Evolutionary conservation across 768 basidiomycete genomes (phyloP), one percentile per base, ranked within the genome.

Genomic region (Termitomyces sp.): DNA sequence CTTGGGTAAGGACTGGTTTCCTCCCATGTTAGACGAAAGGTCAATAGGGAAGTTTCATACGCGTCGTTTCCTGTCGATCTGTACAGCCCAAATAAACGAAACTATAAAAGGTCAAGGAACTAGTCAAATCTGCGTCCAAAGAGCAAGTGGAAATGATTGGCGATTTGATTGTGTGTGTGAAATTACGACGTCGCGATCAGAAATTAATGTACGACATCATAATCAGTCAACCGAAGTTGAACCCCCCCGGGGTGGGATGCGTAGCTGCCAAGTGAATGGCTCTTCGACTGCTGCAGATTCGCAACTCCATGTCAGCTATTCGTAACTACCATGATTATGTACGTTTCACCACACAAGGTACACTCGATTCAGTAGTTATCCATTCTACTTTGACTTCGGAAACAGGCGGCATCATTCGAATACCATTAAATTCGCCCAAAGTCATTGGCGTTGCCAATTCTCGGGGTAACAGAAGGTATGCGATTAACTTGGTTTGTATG

Each of bases 401-500:
- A 26, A 26, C 63, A 87, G 88, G 80, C 54, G 88, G 88, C 28
- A 74, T 78, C 47, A 78, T 82, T 28, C 82, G 92, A 59, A 73
- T 94, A 38, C 88, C 88, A 51, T 73, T 94, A 32, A 78, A 80
- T 36, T 89, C 89, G 26, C 85, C 90, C 1, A 90, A 89, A 63
- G 78, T 93, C 50, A 85, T 92, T 56, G 91, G 92, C 13, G 77
- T 87, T 35, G 84, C 85, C 6, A 85, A 80, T 57, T 88, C 88
- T 22, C 80, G 92, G 45, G 92, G 92, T 43, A 86, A 85, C 65
- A 77, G 91, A 71, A 79, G 80, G 92, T 88, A 67, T 32, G 64
- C 45, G 9, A 26, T 44, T 16, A 3, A 32, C 13, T 42, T 40
- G 8, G 14, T 26, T 26, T 32, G 48, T 38, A 44, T 56, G 32